Conservation (phyloP, 1,284 basidiomycete genomes). For the Bondarzewia mesenterica region DNA sequence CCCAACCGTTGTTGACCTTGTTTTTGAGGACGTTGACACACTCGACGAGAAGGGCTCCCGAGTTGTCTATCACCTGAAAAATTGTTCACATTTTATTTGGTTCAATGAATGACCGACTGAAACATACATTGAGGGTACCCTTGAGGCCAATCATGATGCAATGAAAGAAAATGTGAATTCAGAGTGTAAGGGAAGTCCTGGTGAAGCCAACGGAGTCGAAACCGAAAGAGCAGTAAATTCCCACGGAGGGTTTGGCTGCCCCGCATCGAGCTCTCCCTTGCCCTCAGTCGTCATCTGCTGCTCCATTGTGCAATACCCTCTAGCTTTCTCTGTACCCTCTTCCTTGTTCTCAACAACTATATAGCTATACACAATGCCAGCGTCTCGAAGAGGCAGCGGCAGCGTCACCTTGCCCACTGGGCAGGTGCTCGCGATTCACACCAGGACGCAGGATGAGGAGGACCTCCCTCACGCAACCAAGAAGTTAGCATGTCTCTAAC, state of each 20-base stretch:
- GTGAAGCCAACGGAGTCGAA: no score
- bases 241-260: no score
- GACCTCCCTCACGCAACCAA: conserved; percentile 84
- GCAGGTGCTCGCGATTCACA: conserved; percentile 71
- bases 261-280: no score
- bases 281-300: background rate
- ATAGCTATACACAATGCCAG: conserved; percentile 36
- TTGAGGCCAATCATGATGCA: conserved; percentile 86
- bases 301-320: background rate
- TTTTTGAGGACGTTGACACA: conserved; percentile 96
- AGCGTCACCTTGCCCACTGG: conserved; percentile 65
- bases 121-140: conserved; percentile 72
- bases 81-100: background rate
- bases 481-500: conserved; percentile 40
- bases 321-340: background rate
- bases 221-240: no score
- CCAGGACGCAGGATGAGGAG: conserved; percentile 71
- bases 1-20: conserved; percentile 87
- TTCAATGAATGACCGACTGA: background rate
- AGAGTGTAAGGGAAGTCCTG: background rate
- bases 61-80: conserved; percentile 90
- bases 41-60: conserved; percentile 92
- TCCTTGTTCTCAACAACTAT: conserved; percentile 1
- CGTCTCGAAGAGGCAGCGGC: conserved; percentile 69
- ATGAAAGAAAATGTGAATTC: background rate